These are phyloP conservation scores for Eucalyptus brandiana DNA, from an alignment of 345 rosid genomes.

Conservation along the genomic window DNA sequence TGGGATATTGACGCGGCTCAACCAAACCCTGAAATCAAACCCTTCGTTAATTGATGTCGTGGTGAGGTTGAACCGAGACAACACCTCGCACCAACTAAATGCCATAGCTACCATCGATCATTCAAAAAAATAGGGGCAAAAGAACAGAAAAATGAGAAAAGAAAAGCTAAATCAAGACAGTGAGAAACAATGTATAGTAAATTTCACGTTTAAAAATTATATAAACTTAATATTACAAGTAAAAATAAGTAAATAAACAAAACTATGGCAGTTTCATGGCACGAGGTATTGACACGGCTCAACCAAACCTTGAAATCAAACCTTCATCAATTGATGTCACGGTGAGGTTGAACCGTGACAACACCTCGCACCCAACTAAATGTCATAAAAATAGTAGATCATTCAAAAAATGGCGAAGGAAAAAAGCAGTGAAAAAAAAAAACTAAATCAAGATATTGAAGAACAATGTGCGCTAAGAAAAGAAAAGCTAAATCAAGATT, in stretches of 20 bases:
- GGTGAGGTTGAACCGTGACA: not conserved
- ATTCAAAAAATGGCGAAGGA: not conserved
- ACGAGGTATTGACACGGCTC: not conserved
- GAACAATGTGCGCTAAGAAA: not conserved
- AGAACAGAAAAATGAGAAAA: not conserved
- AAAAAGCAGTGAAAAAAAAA: not conserved
- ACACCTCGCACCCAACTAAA: not conserved
- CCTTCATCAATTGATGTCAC: not conserved
- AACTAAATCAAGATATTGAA: not conserved
- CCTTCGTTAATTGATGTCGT: not conserved
- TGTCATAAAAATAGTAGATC: no score
- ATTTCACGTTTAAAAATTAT: not conserved
- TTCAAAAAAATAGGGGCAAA: not conserved
- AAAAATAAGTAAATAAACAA: not conserved
- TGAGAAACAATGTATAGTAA: not conserved
- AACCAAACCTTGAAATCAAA: not conserved
- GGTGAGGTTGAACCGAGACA: not conserved
- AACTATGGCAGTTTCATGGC: not conserved
- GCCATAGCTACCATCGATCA: not conserved
- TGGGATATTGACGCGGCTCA: accelerated
- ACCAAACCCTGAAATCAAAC: not conserved
- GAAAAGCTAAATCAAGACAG: not conserved
- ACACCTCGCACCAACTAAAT: not conserved
- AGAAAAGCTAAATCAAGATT: not conserved
- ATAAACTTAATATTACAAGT: not conserved